phyloP scores from a whole-genome alignment of 768 basidiomycete species.

The Strobilomyces echinocephalus region DNA sequence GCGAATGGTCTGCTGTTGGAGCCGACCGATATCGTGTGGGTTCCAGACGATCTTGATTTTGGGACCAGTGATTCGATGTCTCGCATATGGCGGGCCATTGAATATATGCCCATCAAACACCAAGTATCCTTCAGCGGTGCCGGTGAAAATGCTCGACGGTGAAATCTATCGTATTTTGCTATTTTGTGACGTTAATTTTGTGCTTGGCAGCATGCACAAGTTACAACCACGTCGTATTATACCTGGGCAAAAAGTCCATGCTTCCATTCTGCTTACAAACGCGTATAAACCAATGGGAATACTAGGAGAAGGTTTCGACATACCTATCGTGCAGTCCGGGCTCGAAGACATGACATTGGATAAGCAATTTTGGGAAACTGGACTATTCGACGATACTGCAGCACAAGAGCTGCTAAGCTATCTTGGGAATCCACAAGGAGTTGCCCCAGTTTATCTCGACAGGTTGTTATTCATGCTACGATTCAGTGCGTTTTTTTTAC shows the following conservation, averaged over 20 bases:
- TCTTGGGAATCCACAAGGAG: conserved; percentile 9
- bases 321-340: conserved; percentile 6
- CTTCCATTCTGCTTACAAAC: conserved; percentile 21
- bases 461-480: conserved; percentile 16
- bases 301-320: conserved; percentile 23
- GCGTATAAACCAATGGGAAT: conserved; percentile 17
- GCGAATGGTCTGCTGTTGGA: conserved; percentile 23
- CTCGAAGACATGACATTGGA: conserved; percentile 6
- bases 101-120: conserved; percentile 23
- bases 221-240: conserved; percentile 24
- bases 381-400: conserved; percentile 18
- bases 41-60: conserved; percentile 24
- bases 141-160: conserved; percentile 17
- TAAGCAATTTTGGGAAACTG: conserved; percentile 16
- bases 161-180: neutral
- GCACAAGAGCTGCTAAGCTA: conserved; percentile 11
- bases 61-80: conserved; percentile 22
- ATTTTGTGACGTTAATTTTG: neutral
- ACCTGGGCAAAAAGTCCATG: conserved; percentile 25
- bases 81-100: conserved; percentile 10
- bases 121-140: conserved; percentile 20
- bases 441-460: conserved; percentile 7
- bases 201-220: conserved; percentile 10
- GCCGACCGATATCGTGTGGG: conserved; percentile 26
- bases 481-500: conserved; percentile 11